Evolutionary conservation across 345 rosid genomes (phyloP).

Genomic region (Fremontodendron californicum): DNA sequence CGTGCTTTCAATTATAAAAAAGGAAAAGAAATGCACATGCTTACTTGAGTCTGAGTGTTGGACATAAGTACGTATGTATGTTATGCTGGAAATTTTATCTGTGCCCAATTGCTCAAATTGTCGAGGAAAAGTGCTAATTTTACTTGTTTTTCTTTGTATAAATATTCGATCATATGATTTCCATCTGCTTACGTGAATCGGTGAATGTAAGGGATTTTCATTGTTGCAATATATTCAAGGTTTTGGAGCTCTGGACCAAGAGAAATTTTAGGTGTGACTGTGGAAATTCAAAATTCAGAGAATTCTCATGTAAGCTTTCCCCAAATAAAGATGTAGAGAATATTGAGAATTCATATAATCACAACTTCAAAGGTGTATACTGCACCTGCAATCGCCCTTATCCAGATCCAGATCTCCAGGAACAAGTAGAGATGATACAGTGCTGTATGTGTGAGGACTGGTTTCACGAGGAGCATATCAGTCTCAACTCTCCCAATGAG

Average conservation of each 20-base stretch:
- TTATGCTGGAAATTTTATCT: background rate
- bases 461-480: conserved; percentile 95
- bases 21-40: background rate
- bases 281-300: conserved; percentile 90
- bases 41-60: no score
- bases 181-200: background rate
- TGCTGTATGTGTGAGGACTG: conserved; percentile 96
- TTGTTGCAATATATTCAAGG: conserved; percentile 3
- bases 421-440: conserved; percentile 95
- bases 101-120: background rate
- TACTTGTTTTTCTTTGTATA: background rate
- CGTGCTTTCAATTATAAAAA: background rate
- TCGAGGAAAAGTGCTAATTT: background rate
- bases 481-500: conserved; percentile 54
- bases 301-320: conserved; percentile 73
- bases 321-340: conserved; percentile 75
- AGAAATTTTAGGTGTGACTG: conserved; percentile 89
- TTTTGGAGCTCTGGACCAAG: conserved; percentile 95
- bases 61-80: no score
- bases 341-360: conserved; percentile 73
- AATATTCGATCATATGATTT: background rate
- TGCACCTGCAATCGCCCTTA: conserved; percentile 80
- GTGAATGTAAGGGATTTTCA: background rate
- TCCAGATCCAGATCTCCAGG: conserved; percentile 89
- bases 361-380: conserved; percentile 85